Evolutionary conservation across 164 flowering plant species (phyloP).

Genomic region (Stephania japonica): DNA sequence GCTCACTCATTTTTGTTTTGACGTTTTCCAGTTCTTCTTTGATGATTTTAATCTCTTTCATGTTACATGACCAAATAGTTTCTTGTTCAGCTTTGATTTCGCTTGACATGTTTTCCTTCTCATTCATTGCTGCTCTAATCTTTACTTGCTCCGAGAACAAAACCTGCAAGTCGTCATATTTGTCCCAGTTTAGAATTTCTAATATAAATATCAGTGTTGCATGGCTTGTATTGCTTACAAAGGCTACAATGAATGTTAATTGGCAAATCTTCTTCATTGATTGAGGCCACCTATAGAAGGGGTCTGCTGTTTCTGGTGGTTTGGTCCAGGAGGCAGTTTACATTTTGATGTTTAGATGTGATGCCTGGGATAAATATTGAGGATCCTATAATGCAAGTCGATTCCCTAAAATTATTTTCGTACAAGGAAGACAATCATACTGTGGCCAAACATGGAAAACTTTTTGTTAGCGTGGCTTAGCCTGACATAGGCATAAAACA

Average conservation of each 20-base stretch:
- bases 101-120: conserved; percentile 27
- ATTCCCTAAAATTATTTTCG: neutral
- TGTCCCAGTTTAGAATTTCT: conserved; percentile 6
- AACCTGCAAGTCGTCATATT: conserved; percentile 37
- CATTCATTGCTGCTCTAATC: conserved; percentile 51
- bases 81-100: conserved; percentile 33
- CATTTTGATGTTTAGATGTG: neutral
- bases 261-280: neutral
- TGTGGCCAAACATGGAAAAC: neutral
- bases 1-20: conserved; percentile 43
- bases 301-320: neutral
- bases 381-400: neutral
- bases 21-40: conserved; percentile 53
- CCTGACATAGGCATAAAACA: neutral
- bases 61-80: conserved; percentile 31
- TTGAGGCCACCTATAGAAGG: neutral
- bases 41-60: conserved; percentile 43
- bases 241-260: neutral
- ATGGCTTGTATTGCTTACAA: neutral
- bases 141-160: conserved; percentile 73
- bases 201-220: neutral
- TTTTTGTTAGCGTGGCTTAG: neutral
- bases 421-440: neutral
- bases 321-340: neutral
- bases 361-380: neutral